These are phyloP conservation scores for Flaveria floridana DNA, from an alignment of 140 eudicot genomes.

Conservation along the genomic window DNA sequence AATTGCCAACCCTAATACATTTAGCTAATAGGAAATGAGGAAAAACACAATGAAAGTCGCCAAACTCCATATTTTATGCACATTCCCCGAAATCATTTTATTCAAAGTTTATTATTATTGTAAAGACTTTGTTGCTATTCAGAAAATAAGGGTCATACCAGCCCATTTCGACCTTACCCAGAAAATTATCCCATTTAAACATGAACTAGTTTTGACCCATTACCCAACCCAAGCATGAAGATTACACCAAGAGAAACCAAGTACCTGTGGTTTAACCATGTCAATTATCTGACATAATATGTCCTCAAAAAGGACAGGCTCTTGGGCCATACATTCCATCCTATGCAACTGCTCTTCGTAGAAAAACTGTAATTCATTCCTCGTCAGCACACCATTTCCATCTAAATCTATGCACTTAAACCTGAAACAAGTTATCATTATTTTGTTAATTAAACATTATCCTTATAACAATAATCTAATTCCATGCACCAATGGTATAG, in stretches of 20 bases:
- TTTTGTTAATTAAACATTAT: background rate
- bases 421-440: constrained; percentile 38
- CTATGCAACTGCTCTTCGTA: constrained; percentile 95
- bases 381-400: constrained; percentile 82
- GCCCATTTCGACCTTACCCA: background rate
- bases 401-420: constrained; percentile 96
- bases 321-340: constrained; percentile 99
- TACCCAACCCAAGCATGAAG: background rate
- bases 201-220: background rate
- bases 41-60: background rate
- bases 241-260: background rate
- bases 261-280: constrained; percentile 89
- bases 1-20: background rate
- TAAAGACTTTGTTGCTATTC: background rate
- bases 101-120: no score
- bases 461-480: background rate
- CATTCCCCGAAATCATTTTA: no score
- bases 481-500: background rate
- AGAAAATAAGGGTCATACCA: background rate
- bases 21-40: background rate
- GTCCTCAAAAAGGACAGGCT: constrained; percentile 95
- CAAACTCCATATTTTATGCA: no score
- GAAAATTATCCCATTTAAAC: background rate
- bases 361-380: constrained; percentile 88
- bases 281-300: constrained; percentile 86